Conservation (phyloP, 148 eudicot species). For the Beta vulgaris region DNA sequence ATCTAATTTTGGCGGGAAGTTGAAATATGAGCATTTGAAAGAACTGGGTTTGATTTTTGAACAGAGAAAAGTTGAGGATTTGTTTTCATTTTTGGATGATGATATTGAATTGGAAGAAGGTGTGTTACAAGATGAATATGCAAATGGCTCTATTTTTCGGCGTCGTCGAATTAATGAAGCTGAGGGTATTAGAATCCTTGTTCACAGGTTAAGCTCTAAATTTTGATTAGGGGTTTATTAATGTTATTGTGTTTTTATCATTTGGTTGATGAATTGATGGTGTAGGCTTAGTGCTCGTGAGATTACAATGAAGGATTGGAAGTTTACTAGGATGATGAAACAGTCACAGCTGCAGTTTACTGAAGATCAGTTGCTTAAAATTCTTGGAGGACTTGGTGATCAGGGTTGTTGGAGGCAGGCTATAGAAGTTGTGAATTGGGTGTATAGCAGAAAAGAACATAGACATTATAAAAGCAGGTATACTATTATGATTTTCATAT, state of each 20-base stretch:
- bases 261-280: background rate
- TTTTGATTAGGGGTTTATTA: background rate
- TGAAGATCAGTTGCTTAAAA: constrained; percentile 76
- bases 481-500: background rate
- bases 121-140: constrained; percentile 28
- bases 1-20: constrained; percentile 35
- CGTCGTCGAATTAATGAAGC: constrained; percentile 39
- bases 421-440: constrained; percentile 79
- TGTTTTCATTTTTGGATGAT: constrained; percentile 65
- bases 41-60: constrained; percentile 68
- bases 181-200: constrained; percentile 58
- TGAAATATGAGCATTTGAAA: constrained; percentile 59
- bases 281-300: constrained; percentile 62
- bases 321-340: constrained; percentile 75
- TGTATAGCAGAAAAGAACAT: constrained; percentile 63
- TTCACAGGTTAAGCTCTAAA: constrained; percentile 50
- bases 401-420: constrained; percentile 81
- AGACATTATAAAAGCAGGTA: constrained; percentile 79
- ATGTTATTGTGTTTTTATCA: background rate
- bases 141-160: constrained; percentile 26
- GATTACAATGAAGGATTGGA: constrained; percentile 74
- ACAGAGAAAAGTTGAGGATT: constrained; percentile 49
- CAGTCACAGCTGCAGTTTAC: constrained; percentile 66
- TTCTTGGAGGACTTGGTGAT: constrained; percentile 70
- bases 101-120: constrained; percentile 64